phyloP scores from a whole-genome alignment of 208 protist species.

The Naegleria lovaniensis region DNA sequence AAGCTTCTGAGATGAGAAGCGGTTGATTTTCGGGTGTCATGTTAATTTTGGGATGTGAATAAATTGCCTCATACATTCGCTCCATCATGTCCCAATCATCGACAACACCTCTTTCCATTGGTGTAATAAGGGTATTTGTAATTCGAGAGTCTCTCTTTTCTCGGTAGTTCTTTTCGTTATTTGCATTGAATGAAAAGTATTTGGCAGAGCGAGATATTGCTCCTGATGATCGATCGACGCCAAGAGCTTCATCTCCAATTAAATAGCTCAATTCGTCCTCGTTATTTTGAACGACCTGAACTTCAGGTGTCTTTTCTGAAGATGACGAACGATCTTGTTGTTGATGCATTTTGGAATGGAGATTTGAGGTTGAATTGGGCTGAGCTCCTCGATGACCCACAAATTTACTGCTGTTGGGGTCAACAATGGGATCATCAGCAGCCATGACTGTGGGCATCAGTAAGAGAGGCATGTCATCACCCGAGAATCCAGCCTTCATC shows the following conservation, averaged over 20 bases:
- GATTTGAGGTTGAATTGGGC: background rate
- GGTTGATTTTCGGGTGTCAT: constrained; percentile 46
- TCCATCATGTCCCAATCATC: constrained; percentile 25
- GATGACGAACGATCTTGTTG: background rate
- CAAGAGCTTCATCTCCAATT: constrained; percentile 9
- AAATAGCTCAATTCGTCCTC: background rate
- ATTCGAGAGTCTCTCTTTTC: background rate
- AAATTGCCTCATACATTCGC: background rate
- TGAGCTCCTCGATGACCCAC: background rate
- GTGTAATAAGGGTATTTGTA: background rate
- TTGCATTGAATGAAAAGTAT: background rate
- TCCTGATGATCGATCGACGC: background rate
- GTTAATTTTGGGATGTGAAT: background rate
- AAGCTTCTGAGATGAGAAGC: constrained; percentile 75
- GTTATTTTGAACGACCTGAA: background rate
- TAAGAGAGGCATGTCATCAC: background rate
- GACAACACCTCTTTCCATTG: background rate
- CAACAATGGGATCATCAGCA: too few relatives aligned
- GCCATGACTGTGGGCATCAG: background rate
- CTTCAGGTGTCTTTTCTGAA: background rate
- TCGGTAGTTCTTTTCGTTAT: background rate
- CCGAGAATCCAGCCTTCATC: constrained; percentile 7
- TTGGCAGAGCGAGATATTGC: background rate
- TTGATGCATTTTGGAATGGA: background rate
- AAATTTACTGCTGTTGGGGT: background rate